These are phyloP conservation scores for Holtermanniella nyarrowii DNA, from an alignment of 768 basidiomycete genomes.

Conservation along the genomic window DNA sequence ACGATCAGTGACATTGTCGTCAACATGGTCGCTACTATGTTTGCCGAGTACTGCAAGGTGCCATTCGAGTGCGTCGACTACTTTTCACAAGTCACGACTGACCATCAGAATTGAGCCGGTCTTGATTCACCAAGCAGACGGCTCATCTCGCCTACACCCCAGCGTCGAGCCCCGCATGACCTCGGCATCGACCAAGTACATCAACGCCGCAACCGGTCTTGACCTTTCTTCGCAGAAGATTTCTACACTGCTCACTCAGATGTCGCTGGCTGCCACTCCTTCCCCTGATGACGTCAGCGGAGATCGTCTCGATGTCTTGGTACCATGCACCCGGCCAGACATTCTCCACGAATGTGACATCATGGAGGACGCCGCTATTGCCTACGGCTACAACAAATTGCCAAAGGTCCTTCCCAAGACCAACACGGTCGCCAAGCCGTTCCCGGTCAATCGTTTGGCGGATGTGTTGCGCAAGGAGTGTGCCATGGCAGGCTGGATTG, in stretches of 20 bases:
- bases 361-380: conserved; percentile 96
- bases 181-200: conserved; percentile 71
- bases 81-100: background rate
- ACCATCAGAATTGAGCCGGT: conserved; percentile 80
- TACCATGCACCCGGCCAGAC: conserved; percentile 94
- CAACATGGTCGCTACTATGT: conserved; percentile 94
- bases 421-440: conserved; percentile 86
- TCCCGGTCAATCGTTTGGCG: conserved; percentile 76
- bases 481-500: conserved; percentile 90
- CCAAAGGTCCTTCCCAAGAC: conserved; percentile 84
- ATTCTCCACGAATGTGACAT: conserved; percentile 97
- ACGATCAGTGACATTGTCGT: conserved; percentile 61
- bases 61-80: conserved; percentile 67
- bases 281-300: conserved; percentile 46
- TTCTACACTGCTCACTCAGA: conserved; percentile 62
- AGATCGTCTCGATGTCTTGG: conserved; percentile 63
- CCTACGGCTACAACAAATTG: conserved; percentile 95
- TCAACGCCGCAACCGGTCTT: conserved; percentile 92
- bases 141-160: conserved; percentile 64
- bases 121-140: conserved; percentile 68
- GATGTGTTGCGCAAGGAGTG: conserved; percentile 84
- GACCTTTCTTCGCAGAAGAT: conserved; percentile 57
- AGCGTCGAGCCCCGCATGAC: conserved; percentile 64
- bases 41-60: conserved; percentile 86
- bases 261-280: conserved; percentile 59